Percentiles rank a stretch among this genome's conserved stretches.
phyloP scores from a whole-genome alignment of 495 filamentous ascomycete genomes.

The Neurospora intermedia region DNA sequence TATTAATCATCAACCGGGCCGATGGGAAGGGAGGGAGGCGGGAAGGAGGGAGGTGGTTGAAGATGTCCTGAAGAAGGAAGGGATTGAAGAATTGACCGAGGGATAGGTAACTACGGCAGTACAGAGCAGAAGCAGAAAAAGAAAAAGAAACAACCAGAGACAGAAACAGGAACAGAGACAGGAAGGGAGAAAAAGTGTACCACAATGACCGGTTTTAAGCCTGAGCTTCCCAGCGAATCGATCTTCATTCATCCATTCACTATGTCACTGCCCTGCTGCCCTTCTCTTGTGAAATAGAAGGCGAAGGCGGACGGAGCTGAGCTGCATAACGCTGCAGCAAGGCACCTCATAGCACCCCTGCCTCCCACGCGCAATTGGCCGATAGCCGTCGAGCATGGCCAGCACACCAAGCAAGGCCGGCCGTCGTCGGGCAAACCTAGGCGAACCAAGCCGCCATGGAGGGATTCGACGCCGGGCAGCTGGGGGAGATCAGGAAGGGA shows the following conservation, averaged over 20 bases:
- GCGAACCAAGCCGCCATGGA: not conserved
- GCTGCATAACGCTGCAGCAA: constrained; percentile 26
- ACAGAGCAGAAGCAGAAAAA: not conserved
- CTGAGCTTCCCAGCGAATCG: not conserved
- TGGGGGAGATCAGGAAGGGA: not conserved
- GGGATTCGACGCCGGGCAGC: not conserved
- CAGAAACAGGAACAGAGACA: not conserved
- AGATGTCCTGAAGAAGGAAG: not conserved
- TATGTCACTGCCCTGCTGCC: not conserved
- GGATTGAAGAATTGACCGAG: not conserved
- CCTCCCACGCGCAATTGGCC: constrained; percentile 24
- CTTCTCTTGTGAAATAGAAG: not conserved
- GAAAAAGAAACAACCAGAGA: not conserved
- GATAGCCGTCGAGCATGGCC: constrained; percentile 22
- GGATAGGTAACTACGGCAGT: not conserved
- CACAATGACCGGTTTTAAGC: not conserved
- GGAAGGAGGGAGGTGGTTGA: not conserved
- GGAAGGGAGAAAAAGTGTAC: not conserved
- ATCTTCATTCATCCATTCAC: not conserved
- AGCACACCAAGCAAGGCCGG: constrained; percentile 29
- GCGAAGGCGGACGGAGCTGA: not conserved
- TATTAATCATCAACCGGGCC: not conserved
- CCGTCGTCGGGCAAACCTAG: constrained; percentile 8
- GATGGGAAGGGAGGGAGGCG: not conserved
- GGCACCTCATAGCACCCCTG: constrained; percentile 11